Percentiles rank a stretch among this genome's conserved stretches.
Evolutionary conservation across 495 filamentous ascomycete species (phyloP).

Genomic region (Penicillium tannophilum): DNA sequence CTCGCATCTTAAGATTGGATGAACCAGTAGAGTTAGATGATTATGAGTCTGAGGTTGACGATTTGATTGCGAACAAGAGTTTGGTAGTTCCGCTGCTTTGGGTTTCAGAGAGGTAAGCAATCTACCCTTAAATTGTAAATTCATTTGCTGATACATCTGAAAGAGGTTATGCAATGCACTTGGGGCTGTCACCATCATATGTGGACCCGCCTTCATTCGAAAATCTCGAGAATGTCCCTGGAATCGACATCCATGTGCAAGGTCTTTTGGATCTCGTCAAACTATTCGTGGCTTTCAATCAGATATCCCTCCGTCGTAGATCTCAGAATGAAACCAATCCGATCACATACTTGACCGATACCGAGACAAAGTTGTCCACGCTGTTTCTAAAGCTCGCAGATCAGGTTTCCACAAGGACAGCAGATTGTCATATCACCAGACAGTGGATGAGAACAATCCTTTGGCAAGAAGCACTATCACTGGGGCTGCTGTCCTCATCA

Average conservation of each 20-base stretch:
- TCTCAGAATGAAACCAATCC: neutral
- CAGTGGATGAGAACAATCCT: slow-evolving; percentile 77
- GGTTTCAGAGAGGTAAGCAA: slow-evolving; percentile 36
- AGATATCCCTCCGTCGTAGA: slow-evolving; percentile 18
- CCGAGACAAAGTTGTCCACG: slow-evolving; percentile 24
- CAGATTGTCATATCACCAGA: slow-evolving; percentile 35
- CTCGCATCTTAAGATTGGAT: slow-evolving; percentile 29
- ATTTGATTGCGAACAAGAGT: slow-evolving; percentile 25
- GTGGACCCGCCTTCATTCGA: slow-evolving; percentile 15
- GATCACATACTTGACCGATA: slow-evolving; percentile 17
- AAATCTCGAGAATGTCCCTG: neutral
- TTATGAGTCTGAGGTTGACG: neutral
- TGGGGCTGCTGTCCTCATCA: slow-evolving; percentile 57
- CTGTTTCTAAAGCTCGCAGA: slow-evolving; percentile 16
- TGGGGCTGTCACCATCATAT: slow-evolving; percentile 34
- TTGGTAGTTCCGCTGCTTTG: slow-evolving; percentile 34
- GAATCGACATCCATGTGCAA: slow-evolving; percentile 23
- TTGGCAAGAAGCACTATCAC: slow-evolving; percentile 67
- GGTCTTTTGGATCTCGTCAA: slow-evolving; percentile 31
- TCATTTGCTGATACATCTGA: neutral
- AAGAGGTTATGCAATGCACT: slow-evolving; percentile 36
- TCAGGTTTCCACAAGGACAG: slow-evolving; percentile 23
- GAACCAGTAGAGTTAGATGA: neutral
- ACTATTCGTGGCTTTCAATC: slow-evolving; percentile 33
- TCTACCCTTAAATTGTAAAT: neutral